Evolutionary conservation across 2,329 filamentous ascomycete species (phyloP).

Genomic region (Scorias spongiosa): DNA sequence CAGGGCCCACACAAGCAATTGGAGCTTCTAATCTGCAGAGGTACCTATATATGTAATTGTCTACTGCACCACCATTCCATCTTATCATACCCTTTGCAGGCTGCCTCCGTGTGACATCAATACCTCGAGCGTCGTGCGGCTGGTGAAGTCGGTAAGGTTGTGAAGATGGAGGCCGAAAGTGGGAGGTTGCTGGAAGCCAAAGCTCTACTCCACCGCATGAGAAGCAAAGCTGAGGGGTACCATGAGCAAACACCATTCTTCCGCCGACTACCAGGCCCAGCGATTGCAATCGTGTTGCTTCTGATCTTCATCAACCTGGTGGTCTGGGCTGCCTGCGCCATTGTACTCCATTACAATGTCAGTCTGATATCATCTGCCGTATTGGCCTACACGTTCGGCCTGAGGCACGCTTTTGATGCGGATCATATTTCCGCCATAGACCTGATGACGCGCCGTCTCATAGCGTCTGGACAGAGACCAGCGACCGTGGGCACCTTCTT

Average conservation of each 20-base stretch:
- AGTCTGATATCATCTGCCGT: slow-evolving; percentile 64
- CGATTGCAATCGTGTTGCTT: slow-evolving; percentile 40
- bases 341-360: slow-evolving; percentile 33
- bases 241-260: slow-evolving; percentile 40
- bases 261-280: slow-evolving; percentile 39
- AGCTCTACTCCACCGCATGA: neutral
- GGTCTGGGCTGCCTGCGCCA: slow-evolving; percentile 43
- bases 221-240: slow-evolving; percentile 17
- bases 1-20: neutral
- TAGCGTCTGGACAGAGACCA: slow-evolving; percentile 70
- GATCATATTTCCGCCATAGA: slow-evolving; percentile 90
- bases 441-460: slow-evolving; percentile 77
- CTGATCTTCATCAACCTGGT: slow-evolving; percentile 39
- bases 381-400: slow-evolving; percentile 73
- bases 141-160: neutral
- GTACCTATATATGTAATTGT: too few relatives aligned
- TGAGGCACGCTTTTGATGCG: slow-evolving; percentile 93
- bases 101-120: neutral
- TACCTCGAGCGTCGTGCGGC: too few relatives aligned
- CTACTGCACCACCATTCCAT: too few relatives aligned
- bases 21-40: neutral
- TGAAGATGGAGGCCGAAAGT: neutral
- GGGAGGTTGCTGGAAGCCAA: neutral
- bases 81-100: neutral
- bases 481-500: slow-evolving; percentile 93